Percentiles rank a stretch among this genome's conserved stretches.
Conservation (phyloP, 1,284 basidiomycete genomes). For the Irpex sp. region DNA sequence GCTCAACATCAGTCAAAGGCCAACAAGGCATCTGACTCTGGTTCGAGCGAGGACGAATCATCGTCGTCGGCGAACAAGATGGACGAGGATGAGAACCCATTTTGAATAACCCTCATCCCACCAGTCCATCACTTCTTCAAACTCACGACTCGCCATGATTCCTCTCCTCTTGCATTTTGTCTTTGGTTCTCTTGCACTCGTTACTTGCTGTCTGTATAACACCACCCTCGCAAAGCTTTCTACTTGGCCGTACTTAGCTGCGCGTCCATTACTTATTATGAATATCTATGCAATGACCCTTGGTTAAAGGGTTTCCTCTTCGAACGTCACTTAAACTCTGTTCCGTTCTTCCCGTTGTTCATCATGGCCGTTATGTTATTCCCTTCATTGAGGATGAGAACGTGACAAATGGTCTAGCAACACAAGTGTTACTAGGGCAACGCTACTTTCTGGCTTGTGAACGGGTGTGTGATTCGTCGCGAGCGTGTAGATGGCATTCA, state of each 20-base stretch:
- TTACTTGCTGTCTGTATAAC: conserved; percentile 3
- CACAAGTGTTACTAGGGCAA: not conserved
- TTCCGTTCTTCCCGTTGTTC: not conserved
- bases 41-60: conserved; percentile 31
- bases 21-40: conserved; percentile 23
- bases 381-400: not conserved
- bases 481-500: not conserved
- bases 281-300: not conserved
- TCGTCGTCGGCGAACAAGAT: conserved; percentile 15
- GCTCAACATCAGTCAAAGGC: conserved; percentile 33
- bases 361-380: not conserved
- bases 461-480: not conserved
- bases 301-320: not conserved
- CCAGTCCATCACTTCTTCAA: not conserved
- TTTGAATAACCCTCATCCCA: conserved; percentile 17
- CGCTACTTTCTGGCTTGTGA: not conserved
- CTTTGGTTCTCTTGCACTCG: not conserved
- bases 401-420: not conserved
- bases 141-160: conserved; percentile 5
- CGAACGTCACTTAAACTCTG: not conserved
- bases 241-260: conserved; percentile 13
- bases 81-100: conserved; percentile 30
- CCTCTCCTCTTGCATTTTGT: conserved; percentile 3
- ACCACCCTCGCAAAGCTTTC: not conserved
- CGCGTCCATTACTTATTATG: conserved; percentile 3